Conservation (phyloP, 192 early-diverging fungal genomes). For the Rhizophagus sp. region DNA sequence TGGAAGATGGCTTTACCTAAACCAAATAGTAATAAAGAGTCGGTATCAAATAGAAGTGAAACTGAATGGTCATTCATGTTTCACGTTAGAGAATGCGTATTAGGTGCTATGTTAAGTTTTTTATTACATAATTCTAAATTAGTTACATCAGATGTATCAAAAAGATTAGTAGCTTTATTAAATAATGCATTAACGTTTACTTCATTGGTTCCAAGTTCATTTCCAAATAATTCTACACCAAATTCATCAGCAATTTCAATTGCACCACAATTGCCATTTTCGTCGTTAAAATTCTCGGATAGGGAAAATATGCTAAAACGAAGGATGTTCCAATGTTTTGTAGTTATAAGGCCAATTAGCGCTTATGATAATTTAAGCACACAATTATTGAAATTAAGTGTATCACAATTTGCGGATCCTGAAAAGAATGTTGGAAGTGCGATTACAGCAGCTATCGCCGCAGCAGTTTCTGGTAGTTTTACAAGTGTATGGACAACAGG, state of each 20-base stretch:
- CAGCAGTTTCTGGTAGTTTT: conserved; percentile 49
- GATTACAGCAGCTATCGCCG: conserved; percentile 48
- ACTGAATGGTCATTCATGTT: conserved; percentile 63
- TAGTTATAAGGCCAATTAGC: conserved; percentile 54
- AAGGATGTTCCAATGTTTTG: conserved; percentile 74
- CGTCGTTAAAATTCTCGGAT: conserved; percentile 49
- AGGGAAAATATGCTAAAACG: conserved; percentile 63
- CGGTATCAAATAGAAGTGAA: conserved; percentile 51
- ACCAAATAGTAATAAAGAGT: conserved; percentile 62
- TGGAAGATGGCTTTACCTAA: conserved; percentile 85
- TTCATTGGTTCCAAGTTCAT: conserved; percentile 50
- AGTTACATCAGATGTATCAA: conserved; percentile 72
- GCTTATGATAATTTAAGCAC: conserved; percentile 54
- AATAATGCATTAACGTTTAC: conserved; percentile 72
- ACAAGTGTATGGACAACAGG: conserved; percentile 54
- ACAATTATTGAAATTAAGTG: conserved; percentile 44
- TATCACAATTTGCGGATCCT: conserved; percentile 53
- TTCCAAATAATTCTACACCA: conserved; percentile 39
- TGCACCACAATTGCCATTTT: conserved; percentile 34
- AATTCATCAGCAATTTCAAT: conserved; percentile 35
- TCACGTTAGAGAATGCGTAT: conserved; percentile 64
- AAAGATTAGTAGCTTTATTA: conserved; percentile 71
- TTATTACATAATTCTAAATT: conserved; percentile 68
- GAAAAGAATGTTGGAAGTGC: conserved; percentile 53
- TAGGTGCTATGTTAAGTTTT: conserved; percentile 72